Percentiles rank a stretch among this genome's conserved stretches.
These are phyloP conservation scores for Kodamaea nitidulidarum DNA, from an alignment of 805 yeast genomes.

Conservation along the genomic window DNA sequence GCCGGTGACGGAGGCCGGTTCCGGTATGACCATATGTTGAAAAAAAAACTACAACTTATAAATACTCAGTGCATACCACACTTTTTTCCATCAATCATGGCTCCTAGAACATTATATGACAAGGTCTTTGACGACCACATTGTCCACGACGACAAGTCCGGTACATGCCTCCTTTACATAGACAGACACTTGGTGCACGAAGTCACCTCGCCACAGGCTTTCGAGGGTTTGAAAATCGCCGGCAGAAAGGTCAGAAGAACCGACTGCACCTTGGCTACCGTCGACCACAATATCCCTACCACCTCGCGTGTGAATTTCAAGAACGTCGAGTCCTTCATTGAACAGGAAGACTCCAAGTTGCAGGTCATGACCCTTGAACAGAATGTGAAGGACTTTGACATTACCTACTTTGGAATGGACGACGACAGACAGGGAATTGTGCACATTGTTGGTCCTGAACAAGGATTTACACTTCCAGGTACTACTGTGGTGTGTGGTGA, in stretches of 20 bases:
- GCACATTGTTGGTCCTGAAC: constrained; percentile 98
- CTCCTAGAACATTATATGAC: constrained; percentile 70
- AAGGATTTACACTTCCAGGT: constrained; percentile 97
- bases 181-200: constrained; percentile 98
- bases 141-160: constrained; percentile 84
- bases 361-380: constrained; percentile 92
- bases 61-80: neutral
- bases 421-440: constrained; percentile 97
- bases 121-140: constrained; percentile 94
- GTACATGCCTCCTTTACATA: constrained; percentile 81
- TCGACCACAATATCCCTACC: constrained; percentile 97
- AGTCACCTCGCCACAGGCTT: constrained; percentile 98
- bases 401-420: constrained; percentile 91
- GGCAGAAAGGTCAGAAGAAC: constrained; percentile 85
- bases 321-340: constrained; percentile 72
- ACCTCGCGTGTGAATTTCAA: constrained; percentile 75
- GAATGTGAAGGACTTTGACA: constrained; percentile 84
- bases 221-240: constrained; percentile 89
- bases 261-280: constrained; percentile 92
- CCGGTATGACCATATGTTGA: neutral
- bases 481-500: constrained; percentile 99
- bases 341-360: constrained; percentile 85
- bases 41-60: constrained; percentile 2
- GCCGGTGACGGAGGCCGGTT: constrained; percentile 10
- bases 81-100: neutral